Base-by-base conservation (phyloP, 176 grass and related monocot genomes). In the Ensete ventricosum region DNA sequence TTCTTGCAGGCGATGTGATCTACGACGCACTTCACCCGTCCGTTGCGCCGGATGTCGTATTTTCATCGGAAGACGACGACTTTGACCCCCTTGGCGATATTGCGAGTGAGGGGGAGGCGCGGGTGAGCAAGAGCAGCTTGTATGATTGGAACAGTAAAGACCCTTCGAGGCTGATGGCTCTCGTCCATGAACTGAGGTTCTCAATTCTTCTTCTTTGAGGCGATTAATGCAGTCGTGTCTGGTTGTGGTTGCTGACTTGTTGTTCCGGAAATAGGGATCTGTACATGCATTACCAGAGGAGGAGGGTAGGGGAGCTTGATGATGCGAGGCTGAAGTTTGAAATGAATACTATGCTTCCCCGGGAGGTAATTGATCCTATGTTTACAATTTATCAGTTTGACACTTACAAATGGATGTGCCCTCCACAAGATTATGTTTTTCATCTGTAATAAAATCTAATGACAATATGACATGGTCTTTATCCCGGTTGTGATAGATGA, bases 251-350 rank as follows among this genome's bases (percentile, higher is more conserved):
- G 53, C 34, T 81, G 19, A 26, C 14, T 78, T 11, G 9, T 64
- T 64, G 77, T 50, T 73, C 69, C 58, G 64, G 1, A 63, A 82
- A 62, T 75, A 98, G 94, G 65, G 84, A 84, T 22, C 85, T 88
- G 55, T 98, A 98, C 67, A 64, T 87, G 74, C 80, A 81, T 67
- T 91, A 93, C 86, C 94, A 98, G 75, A 98, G 87, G 82, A 93
- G 85, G 72, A 86, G 50, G 58, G 88, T 88, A 24, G 68, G 55
- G 0, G 52, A 91, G 76, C 81, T 98, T 34, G 77, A 91, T 75
- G 94, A 98, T 67, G 75, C 86, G 60, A 93, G 94, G 55, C 54
- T 98, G n/a, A 88, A 84, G 64, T 98, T 98, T 76, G 94, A 98
- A 68, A 77, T 98, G 57, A 91, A 81, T 81, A 98, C 94, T n/a